Conservation (phyloP, 345 rosid genomes). For the Citrus australasica region DNA sequence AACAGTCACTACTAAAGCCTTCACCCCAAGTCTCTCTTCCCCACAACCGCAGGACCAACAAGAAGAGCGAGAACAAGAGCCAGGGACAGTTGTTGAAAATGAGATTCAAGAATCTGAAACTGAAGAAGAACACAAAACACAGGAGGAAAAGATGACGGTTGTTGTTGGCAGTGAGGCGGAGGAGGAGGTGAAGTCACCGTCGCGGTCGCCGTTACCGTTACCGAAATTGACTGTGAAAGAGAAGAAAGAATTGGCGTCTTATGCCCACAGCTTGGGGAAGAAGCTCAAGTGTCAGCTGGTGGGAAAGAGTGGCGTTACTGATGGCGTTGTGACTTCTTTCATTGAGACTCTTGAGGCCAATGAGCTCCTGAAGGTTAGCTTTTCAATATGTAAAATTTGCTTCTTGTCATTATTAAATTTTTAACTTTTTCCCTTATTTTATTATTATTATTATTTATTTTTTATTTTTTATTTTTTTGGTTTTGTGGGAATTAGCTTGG, state of each 20-base stretch:
- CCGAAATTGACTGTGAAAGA: conserved; percentile 38
- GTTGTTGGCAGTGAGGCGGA: not conserved
- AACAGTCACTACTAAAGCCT: not conserved
- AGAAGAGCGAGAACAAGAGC: not conserved
- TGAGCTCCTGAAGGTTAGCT: conserved; percentile 34
- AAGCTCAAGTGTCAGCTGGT: conserved; percentile 30
- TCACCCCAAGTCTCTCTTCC: conserved; percentile 7
- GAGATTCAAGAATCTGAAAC: conserved; percentile 1
- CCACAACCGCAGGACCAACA: not conserved
- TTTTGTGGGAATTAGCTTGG: not conserved
- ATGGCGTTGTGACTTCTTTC: conserved; percentile 24
- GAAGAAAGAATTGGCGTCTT: conserved; percentile 39
- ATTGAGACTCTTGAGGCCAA: conserved; percentile 39
- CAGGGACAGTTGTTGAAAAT: not conserved
- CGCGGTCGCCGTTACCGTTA: not conserved
- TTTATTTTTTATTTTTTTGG: too few species aligned
- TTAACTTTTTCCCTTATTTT: too few species aligned
- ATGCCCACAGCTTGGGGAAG: conserved; percentile 37
- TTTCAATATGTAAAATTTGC: not conserved
- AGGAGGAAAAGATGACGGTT: not conserved
- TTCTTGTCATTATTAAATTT: not conserved
- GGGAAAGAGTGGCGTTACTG: conserved; percentile 40
- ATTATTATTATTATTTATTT: too few species aligned
- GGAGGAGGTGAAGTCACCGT: not conserved
- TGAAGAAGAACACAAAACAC: not conserved